Evolutionary conservation across 2,329 filamentous ascomycete species (phyloP).

Genomic region (Fusarium robinianum): DNA sequence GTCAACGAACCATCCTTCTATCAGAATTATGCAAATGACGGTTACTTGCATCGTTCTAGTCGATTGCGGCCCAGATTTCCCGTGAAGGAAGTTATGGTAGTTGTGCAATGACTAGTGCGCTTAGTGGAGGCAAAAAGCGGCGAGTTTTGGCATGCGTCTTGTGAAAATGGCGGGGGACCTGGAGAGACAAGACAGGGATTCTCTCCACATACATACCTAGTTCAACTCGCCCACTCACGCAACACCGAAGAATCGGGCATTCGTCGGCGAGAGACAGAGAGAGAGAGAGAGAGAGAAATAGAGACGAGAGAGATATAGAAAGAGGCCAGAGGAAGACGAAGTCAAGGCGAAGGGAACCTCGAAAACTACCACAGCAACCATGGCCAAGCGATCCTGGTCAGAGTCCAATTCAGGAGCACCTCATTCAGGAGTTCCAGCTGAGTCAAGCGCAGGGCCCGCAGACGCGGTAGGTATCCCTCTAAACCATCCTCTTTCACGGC

Average conservation of each 20-base stretch:
- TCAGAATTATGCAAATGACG: too few relatives aligned
- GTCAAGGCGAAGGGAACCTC: not conserved
- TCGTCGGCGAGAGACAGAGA: slow-evolving; percentile 3
- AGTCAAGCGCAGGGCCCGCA: slow-evolving; percentile 7
- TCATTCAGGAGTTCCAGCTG: slow-evolving; percentile 13
- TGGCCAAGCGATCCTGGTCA: slow-evolving; percentile 36
- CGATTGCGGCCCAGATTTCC: too few relatives aligned
- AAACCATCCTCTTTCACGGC: not conserved
- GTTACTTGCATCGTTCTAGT: too few relatives aligned
- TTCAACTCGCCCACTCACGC: not conserved
- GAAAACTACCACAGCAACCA: slow-evolving; percentile 7
- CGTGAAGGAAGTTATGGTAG: too few relatives aligned
- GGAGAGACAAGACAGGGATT: slow-evolving; percentile 6
- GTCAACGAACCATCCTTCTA: too few relatives aligned
- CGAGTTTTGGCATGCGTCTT: too few relatives aligned
- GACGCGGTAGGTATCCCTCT: slow-evolving; percentile 9
- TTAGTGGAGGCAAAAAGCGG: too few relatives aligned
- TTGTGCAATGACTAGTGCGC: too few relatives aligned
- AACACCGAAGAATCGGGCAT: slow-evolving; percentile 1
- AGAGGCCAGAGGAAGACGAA: too few relatives aligned
- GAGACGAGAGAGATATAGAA: too few relatives aligned
- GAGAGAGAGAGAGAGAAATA: not conserved
- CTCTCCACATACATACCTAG: not conserved
- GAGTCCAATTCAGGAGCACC: slow-evolving; percentile 28
- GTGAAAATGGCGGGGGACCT: too few relatives aligned